A percentile compares a stretch with the other conserved stretches of the same genome.
Conservation (phyloP, 345 rosid species). For the Salix viminalis region DNA sequence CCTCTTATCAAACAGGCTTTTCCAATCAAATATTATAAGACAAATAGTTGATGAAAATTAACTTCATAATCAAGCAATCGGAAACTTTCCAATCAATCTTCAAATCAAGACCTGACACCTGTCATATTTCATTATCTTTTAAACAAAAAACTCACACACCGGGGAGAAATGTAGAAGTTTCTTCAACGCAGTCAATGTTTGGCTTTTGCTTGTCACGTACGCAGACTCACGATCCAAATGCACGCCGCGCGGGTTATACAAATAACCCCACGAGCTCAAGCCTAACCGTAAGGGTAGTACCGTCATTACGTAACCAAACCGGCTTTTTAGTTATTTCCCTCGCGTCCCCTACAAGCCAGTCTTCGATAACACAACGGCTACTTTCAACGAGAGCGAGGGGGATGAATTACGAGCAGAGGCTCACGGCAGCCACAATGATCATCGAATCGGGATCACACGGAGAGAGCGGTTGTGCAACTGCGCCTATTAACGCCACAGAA, state of each 20-base stretch:
- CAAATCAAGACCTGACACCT: no score
- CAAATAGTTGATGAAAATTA: no score
- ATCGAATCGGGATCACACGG: slow-evolving; percentile 35
- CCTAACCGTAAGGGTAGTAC: background rate
- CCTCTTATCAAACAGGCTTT: no score
- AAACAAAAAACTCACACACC: no score
- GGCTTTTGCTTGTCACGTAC: no score
- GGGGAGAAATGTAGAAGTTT: no score
- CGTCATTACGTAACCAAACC: background rate
- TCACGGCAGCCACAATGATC: slow-evolving; percentile 46
- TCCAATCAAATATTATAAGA: no score
- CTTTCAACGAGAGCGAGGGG: background rate
- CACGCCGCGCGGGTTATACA: background rate
- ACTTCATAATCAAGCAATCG: no score
- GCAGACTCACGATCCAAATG: no score
- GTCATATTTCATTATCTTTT: no score
- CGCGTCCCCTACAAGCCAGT: slow-evolving; percentile 4
- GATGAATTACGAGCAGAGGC: slow-evolving; percentile 66
- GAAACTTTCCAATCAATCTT: no score
- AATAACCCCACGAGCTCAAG: background rate
- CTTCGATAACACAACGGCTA: background rate
- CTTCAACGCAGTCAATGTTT: no score
- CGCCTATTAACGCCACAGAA: slow-evolving; percentile 27
- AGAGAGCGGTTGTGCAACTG: background rate
- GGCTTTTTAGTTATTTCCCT: background rate